phyloP scores from a whole-genome alignment of 2,329 filamentous ascomycete species.

The Pseudopithomyces maydicus region DNA sequence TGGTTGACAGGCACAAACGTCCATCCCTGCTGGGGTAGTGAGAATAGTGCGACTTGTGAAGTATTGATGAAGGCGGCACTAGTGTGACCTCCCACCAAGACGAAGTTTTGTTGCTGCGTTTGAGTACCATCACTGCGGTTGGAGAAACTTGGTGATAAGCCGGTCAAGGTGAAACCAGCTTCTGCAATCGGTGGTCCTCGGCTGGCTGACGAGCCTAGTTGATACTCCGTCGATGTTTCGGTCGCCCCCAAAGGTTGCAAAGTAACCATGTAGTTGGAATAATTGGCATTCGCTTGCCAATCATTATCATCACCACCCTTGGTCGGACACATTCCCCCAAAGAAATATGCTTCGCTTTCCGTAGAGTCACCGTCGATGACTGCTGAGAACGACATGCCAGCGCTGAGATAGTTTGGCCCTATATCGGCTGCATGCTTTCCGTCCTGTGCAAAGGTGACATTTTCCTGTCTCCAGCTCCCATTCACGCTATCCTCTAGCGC shows the following conservation, averaged over 20 bases:
- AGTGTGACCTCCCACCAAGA: conserved; percentile 86
- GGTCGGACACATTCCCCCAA: conserved; percentile 87
- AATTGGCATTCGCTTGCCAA: conserved; percentile 74
- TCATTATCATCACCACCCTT: conserved; percentile 39
- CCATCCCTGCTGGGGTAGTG: conserved; percentile 85
- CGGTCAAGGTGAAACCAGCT: conserved; percentile 84
- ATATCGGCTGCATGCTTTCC: conserved; percentile 41
- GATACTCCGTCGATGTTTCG: conserved; percentile 50
- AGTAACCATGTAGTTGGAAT: conserved; percentile 79
- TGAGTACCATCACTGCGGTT: conserved; percentile 66
- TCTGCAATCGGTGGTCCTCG: conserved; percentile 75
- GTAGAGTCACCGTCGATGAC: conserved; percentile 60
- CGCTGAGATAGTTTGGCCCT: conserved; percentile 63
- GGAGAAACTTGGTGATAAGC: conserved; percentile 71
- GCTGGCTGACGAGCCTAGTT: conserved; percentile 54
- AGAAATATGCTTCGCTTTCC: conserved; percentile 69
- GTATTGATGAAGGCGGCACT: conserved; percentile 87
- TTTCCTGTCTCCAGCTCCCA: conserved; percentile 61
- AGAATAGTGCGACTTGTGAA: conserved; percentile 87
- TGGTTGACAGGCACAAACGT: conserved; percentile 73
- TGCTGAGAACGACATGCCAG: conserved; percentile 71
- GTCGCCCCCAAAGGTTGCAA: conserved; percentile 55
- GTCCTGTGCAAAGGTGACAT: conserved; percentile 40
- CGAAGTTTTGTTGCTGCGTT: conserved; percentile 76
- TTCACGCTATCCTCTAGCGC: conserved; percentile 50